Conservation (phyloP, 495 filamentous ascomycete species). For the Annulohypoxylon maeteangense region DNA sequence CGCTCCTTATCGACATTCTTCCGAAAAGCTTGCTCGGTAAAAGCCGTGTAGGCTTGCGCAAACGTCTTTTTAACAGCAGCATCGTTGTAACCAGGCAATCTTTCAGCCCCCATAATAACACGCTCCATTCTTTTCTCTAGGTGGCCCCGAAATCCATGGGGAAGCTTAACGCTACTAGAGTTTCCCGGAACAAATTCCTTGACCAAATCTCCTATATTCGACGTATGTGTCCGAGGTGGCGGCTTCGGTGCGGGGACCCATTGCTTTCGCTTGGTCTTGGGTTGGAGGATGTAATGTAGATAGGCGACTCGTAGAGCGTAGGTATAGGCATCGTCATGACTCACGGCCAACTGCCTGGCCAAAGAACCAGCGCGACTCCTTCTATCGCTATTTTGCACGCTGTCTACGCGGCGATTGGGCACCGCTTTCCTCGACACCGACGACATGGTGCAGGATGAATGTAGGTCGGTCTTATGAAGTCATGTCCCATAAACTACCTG, state of each 20-base stretch:
- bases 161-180: slow-evolving; percentile 57
- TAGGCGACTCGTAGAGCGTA: slow-evolving; percentile 92
- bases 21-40: slow-evolving; percentile 84
- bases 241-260: slow-evolving; percentile 75
- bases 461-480: slow-evolving; percentile 26
- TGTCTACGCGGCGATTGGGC: slow-evolving; percentile 57
- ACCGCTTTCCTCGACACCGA: slow-evolving; percentile 53
- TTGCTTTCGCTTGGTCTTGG: slow-evolving; percentile 85
- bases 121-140: slow-evolving; percentile 80
- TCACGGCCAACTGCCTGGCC: slow-evolving; percentile 54
- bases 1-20: slow-evolving; percentile 92
- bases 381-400: slow-evolving; percentile 52
- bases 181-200: slow-evolving; percentile 62
- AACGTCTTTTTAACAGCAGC: slow-evolving; percentile 89
- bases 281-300: slow-evolving; percentile 91
- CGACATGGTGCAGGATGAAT: slow-evolving; percentile 54
- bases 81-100: slow-evolving; percentile 85
- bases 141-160: slow-evolving; percentile 70
- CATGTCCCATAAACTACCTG: slow-evolving; percentile 17
- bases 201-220: slow-evolving; percentile 73
- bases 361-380: slow-evolving; percentile 53
- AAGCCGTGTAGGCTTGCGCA: slow-evolving; percentile 76
- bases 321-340: slow-evolving; percentile 81
- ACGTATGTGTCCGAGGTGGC: slow-evolving; percentile 71
- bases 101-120: slow-evolving; percentile 76